Base-by-base conservation (phyloP, 345 rosid genomes). In the Eutrema heterophyllum region DNA sequence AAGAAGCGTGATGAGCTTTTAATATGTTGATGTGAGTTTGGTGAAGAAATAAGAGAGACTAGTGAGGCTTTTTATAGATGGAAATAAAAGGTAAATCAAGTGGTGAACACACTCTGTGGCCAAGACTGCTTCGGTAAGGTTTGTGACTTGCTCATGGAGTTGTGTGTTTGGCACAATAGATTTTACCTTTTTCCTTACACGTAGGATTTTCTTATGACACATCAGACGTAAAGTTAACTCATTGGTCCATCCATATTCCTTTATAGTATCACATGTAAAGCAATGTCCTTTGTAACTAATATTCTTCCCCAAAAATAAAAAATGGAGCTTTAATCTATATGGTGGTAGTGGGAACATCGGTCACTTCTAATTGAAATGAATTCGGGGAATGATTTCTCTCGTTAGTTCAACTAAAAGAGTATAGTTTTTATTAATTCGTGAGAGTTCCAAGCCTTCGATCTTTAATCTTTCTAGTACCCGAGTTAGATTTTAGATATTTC, bases 191-290 rank as follows among this genome's bases (percentile, higher is more conserved):
- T 13, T 29, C 10, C 36, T 52, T 0, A 60, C 79, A 75, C 79
- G 79, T 68, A 60, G 67, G 78, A 74, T 64, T 33, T 64, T 56
- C 9, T 74, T 12, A 16, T 48, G 78, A 67, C 78, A 74, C 73
- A 49, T 74, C 72, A 67, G 44, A 67, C 2, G 9, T 67, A 5
- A 44, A 44, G 41, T 13, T 7, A 6, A 46, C 30, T 26, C 48
- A 24, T 40, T 30, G 52, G 63, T 50, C 36, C 13, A 75, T 58
- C 21, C 29, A 9, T 21, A 51, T 67, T 74, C 68, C 16, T 67
- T 50, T 59, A 10, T 67, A 66, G 14, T 18, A 9, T 40, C 45
- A 67, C 62, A 30, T 68, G 68, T 21, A 59, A 75, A 21, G 54
- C 56, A 51, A 7, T 67, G 39, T 55, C n/a, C 46, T 13, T 18